A percentile compares a stretch with the other conserved stretches of the same genome.
Evolutionary conservation across 495 filamentous ascomycete species (phyloP).

Genomic region (Astrocystis sublimbata): DNA sequence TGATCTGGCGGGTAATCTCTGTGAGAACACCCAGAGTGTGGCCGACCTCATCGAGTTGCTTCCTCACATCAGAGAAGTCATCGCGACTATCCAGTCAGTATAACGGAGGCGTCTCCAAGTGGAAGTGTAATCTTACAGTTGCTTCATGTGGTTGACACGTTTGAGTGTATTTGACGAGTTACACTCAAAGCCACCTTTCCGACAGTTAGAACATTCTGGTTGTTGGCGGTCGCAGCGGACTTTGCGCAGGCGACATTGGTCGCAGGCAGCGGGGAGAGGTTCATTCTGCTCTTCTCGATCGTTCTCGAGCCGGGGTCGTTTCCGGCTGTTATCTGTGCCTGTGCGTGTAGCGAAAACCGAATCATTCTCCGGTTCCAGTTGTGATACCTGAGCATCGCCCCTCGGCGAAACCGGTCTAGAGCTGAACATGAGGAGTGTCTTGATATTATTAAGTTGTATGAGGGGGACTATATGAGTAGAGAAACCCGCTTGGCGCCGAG

Average conservation of each 20-base stretch:
- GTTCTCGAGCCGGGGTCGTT: constrained; percentile 9
- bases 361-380: neutral
- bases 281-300: constrained; percentile 17
- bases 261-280: constrained; percentile 26
- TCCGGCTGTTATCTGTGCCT: neutral
- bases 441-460: neutral
- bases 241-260: constrained; percentile 40
- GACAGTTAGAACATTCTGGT: constrained; percentile 39
- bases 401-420: neutral
- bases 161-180: constrained; percentile 14
- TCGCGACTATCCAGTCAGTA: constrained; percentile 17
- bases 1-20: constrained; percentile 19
- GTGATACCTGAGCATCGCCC: constrained; percentile 1
- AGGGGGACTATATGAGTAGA: neutral
- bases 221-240: constrained; percentile 38
- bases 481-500: neutral
- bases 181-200: constrained; percentile 26
- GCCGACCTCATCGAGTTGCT: constrained; percentile 19
- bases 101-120: neutral
- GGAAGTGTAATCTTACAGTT: constrained; percentile 14
- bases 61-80: constrained; percentile 23
- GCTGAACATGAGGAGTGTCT: neutral
- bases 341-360: neutral
- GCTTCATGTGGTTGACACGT: constrained; percentile 23
- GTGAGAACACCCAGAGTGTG: constrained; percentile 18